Evolutionary conservation across 306 rosid genomes (phyloP).

Genomic region (Dryas octopetala): DNA sequence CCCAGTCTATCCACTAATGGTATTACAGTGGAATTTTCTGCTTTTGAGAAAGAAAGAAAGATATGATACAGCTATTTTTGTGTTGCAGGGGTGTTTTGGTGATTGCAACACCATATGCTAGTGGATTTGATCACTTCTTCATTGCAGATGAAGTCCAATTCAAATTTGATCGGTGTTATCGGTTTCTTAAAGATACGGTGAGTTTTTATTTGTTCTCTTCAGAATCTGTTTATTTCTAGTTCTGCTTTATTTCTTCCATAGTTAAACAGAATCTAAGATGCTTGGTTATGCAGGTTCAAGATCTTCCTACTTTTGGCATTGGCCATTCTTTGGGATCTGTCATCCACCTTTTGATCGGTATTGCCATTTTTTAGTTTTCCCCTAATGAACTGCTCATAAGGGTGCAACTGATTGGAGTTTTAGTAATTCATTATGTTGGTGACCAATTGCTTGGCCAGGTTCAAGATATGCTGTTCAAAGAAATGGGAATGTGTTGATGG

Average conservation of each 20-base stretch:
- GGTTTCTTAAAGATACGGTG: slow-evolving; percentile 63
- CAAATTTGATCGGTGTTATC: slow-evolving; percentile 88
- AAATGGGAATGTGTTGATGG: slow-evolving; percentile 88
- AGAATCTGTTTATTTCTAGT: slow-evolving; percentile 16
- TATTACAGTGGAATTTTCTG: slow-evolving; percentile 13
- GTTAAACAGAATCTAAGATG: slow-evolving; percentile 16
- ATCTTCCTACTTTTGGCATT: slow-evolving; percentile 87
- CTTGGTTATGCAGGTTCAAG: slow-evolving; percentile 63
- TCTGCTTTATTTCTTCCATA: neutral
- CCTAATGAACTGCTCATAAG: slow-evolving; percentile 20
- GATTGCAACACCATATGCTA: slow-evolving; percentile 96
- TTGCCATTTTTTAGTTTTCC: slow-evolving; percentile 19
- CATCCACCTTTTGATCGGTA: slow-evolving; percentile 97
- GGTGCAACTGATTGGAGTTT: slow-evolving; percentile 28
- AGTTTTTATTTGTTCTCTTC: slow-evolving; percentile 29
- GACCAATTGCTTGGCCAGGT: slow-evolving; percentile 56
- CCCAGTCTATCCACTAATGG: slow-evolving; percentile 1
- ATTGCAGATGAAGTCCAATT: slow-evolving; percentile 96
- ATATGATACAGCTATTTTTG: slow-evolving; percentile 18
- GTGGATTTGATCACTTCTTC: slow-evolving; percentile 97
- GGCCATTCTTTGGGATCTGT: slow-evolving; percentile 98
- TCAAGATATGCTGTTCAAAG: slow-evolving; percentile 98
- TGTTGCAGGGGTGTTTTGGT: slow-evolving; percentile 70
- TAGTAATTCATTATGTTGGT: slow-evolving; percentile 34
- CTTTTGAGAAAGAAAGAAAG: slow-evolving; percentile 18